phyloP scores from a whole-genome alignment of 352 stramenopile species.

The Phytopythium litorale region DNA sequence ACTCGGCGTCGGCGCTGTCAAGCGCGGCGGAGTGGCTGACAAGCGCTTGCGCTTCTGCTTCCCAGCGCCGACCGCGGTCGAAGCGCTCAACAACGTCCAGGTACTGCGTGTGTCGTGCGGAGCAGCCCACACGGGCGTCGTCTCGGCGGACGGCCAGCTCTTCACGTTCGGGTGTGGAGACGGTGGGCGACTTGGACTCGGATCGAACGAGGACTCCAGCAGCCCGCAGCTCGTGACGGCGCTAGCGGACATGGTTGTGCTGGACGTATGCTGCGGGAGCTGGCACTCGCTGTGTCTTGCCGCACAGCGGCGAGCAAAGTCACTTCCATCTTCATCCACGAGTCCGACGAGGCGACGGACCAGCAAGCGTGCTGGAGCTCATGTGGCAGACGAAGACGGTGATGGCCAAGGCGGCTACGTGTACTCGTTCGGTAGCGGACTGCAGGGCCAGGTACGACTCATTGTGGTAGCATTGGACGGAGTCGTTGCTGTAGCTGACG shows the following conservation, averaged over 20 bases:
- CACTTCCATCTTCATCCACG: not conserved
- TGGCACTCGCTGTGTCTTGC: conserved; percentile 77
- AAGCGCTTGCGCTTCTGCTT: conserved; percentile 53
- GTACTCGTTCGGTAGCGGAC: conserved; percentile 60
- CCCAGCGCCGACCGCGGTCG: conserved; percentile 56
- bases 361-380: not conserved
- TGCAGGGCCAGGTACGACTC: conserved; percentile 56
- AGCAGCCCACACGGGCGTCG: conserved; percentile 72
- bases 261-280: conserved; percentile 54
- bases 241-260: conserved; percentile 45
- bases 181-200: conserved; percentile 86
- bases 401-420: conserved; percentile 35
- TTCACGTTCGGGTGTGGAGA: conserved; percentile 90
- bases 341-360: conserved; percentile 2
- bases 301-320: conserved; percentile 12
- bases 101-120: conserved; percentile 86
- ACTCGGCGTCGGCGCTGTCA: conserved; percentile 53
- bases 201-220: conserved; percentile 33
- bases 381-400: not conserved
- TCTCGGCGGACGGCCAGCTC: conserved; percentile 53
- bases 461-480: not conserved
- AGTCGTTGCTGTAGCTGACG: not conserved
- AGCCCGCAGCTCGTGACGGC: conserved; percentile 45
- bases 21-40: conserved; percentile 49
- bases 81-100: conserved; percentile 29